Conservation (phyloP, 805 yeast genomes). For the Saccharomycopsis fibuligera region DNA sequence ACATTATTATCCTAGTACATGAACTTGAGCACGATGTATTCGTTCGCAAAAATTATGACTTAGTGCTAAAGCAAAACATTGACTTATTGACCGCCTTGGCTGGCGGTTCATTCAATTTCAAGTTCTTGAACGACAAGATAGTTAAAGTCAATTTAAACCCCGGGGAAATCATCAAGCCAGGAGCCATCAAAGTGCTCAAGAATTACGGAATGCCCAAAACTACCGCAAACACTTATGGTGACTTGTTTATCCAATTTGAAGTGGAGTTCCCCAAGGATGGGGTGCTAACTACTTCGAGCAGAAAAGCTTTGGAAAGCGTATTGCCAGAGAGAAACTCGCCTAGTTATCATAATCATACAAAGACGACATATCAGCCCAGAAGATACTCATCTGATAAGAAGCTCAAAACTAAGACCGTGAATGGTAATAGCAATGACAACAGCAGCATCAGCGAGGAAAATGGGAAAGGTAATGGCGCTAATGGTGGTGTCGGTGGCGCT, state of each 20-base stretch:
- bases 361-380: neutral
- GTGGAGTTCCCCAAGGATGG: slow-evolving; percentile 47
- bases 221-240: slow-evolving; percentile 34
- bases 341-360: neutral
- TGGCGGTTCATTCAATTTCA: slow-evolving; percentile 44
- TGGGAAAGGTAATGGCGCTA: no score
- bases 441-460: no score
- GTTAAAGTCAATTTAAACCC: slow-evolving; percentile 36
- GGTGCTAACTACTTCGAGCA: neutral
- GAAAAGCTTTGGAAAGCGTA: neutral
- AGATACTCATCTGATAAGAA: no score
- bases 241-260: slow-evolving; percentile 52
- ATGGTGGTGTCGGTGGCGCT: no score
- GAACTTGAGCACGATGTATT: slow-evolving; percentile 32
- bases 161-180: slow-evolving; percentile 49
- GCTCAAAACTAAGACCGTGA: neutral
- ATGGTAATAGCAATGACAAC: no score
- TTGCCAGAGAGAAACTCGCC: slow-evolving; percentile 9
- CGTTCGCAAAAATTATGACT: slow-evolving; percentile 38
- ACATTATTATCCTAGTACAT: slow-evolving; percentile 51
- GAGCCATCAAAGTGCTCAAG: slow-evolving; percentile 40
- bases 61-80: slow-evolving; percentile 38
- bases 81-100: slow-evolving; percentile 49
- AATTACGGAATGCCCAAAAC: slow-evolving; percentile 60
- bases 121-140: slow-evolving; percentile 33